Evolutionary conservation across 257 asterid genomes (phyloP).

Genomic region (Asclepias syriaca): DNA sequence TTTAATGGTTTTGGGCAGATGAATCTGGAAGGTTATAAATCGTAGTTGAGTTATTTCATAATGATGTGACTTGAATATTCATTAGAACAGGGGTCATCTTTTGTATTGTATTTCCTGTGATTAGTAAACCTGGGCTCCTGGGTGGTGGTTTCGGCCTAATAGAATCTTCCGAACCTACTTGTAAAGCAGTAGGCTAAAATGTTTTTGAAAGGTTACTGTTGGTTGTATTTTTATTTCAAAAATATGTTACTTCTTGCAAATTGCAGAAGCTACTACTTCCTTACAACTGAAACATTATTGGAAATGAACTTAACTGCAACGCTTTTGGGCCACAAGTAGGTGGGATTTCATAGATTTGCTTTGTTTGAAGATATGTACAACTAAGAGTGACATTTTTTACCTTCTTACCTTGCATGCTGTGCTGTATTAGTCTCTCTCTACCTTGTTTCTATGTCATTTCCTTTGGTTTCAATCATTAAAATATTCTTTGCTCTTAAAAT

Average conservation of each 20-base stretch:
- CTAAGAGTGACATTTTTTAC: not conserved
- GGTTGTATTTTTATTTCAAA: not conserved
- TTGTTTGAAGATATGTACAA: not conserved
- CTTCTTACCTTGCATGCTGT: not conserved
- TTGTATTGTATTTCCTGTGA: not conserved
- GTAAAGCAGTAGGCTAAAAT: not conserved
- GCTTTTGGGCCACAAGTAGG: not conserved
- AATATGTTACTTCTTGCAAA: not conserved
- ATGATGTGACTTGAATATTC: not conserved
- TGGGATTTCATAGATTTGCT: not conserved
- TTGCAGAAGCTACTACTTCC: not conserved
- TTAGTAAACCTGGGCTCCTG: not conserved
- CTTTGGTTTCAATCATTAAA: no score
- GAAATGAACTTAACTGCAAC: not conserved
- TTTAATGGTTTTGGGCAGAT: not conserved
- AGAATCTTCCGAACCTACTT: not conserved
- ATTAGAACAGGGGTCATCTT: not conserved
- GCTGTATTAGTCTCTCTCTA: not conserved
- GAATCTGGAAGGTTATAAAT: not conserved
- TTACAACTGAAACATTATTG: not conserved
- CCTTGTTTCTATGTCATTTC: not conserved
- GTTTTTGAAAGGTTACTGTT: not conserved
- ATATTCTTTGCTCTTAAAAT: not conserved
- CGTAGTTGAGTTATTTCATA: not conserved
- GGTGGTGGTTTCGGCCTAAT: not conserved